These are phyloP conservation scores for Jackrogersella minutella DNA, from an alignment of 495 filamentous ascomycete species.

Conservation along the genomic window DNA sequence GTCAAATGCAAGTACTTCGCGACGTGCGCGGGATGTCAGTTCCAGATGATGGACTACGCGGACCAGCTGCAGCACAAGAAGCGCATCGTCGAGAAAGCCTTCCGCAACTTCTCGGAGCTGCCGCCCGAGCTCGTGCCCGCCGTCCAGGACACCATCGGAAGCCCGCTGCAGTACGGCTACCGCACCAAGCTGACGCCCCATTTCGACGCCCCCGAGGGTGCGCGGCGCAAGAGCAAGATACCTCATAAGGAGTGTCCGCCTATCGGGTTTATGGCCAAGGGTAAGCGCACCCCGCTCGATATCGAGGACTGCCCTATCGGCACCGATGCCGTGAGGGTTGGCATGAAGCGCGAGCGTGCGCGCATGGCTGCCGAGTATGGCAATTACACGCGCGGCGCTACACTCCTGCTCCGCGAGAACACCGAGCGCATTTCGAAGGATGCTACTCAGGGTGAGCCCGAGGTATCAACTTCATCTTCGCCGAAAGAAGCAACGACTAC, in stretches of 20 bases:
- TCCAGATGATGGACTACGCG: slow-evolving; percentile 93
- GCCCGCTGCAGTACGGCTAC: slow-evolving; percentile 89
- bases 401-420: slow-evolving; percentile 85
- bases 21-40: slow-evolving; percentile 90
- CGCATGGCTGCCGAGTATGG: slow-evolving; percentile 72
- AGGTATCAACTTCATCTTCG: too few relatives aligned
- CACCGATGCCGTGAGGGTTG: slow-evolving; percentile 80
- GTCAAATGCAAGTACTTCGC: slow-evolving; percentile 86
- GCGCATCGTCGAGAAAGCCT: slow-evolving; percentile 89
- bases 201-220: slow-evolving; percentile 75
- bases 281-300: slow-evolving; percentile 74
- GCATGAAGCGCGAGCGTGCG: slow-evolving; percentile 75
- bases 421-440: slow-evolving; percentile 72
- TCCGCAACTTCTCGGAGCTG: slow-evolving; percentile 85
- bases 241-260: slow-evolving; percentile 67
- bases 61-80: slow-evolving; percentile 87
- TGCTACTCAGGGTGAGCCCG: too few relatives aligned
- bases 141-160: slow-evolving; percentile 85
- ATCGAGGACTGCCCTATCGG: slow-evolving; percentile 98
- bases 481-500: slow-evolving; percentile 12
- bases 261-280: slow-evolving; percentile 92
- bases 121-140: slow-evolving; percentile 76
- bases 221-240: slow-evolving; percentile 52
- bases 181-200: slow-evolving; percentile 97
- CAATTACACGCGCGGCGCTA: slow-evolving; percentile 82